These are phyloP conservation scores for Populus hybrid DNA, from an alignment of 441 rosid genomes.

Conservation along the genomic window DNA sequence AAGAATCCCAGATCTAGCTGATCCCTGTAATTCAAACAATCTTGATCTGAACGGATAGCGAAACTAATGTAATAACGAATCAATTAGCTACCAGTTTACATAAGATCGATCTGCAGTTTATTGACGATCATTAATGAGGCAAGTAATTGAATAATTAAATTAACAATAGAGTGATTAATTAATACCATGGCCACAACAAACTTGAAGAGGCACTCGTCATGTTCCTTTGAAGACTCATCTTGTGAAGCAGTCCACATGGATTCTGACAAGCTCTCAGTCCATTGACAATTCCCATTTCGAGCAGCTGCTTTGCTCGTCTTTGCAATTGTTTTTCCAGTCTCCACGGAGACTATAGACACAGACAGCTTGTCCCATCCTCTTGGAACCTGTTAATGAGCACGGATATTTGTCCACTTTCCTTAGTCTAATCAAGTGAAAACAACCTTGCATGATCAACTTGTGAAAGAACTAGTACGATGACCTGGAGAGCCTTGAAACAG, in stretches of 20 bases:
- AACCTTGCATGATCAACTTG: not conserved
- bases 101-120: not conserved
- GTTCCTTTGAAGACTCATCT: slow-evolving; percentile 36
- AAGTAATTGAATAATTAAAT: no score
- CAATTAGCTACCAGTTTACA: not conserved
- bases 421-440: not conserved
- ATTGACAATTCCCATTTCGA: slow-evolving; percentile 55
- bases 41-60: not conserved
- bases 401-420: not conserved
- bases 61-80: not conserved
- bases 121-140: not conserved
- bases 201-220: slow-evolving; percentile 44
- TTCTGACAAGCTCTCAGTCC: slow-evolving; percentile 48
- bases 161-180: no score
- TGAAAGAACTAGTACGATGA: not conserved
- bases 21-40: slow-evolving; percentile 36
- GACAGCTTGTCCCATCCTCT: slow-evolving; percentile 69
- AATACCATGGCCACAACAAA: slow-evolving; percentile 50
- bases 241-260: slow-evolving; percentile 36
- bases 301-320: slow-evolving; percentile 41
- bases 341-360: slow-evolving; percentile 44
- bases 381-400: slow-evolving; percentile 42
- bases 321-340: slow-evolving; percentile 51
- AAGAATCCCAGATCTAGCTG: slow-evolving; percentile 53
- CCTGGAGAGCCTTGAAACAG: slow-evolving; percentile 51